Evolutionary conservation across 306 rosid species (phyloP).

Genomic region (Pueraria montana): DNA sequence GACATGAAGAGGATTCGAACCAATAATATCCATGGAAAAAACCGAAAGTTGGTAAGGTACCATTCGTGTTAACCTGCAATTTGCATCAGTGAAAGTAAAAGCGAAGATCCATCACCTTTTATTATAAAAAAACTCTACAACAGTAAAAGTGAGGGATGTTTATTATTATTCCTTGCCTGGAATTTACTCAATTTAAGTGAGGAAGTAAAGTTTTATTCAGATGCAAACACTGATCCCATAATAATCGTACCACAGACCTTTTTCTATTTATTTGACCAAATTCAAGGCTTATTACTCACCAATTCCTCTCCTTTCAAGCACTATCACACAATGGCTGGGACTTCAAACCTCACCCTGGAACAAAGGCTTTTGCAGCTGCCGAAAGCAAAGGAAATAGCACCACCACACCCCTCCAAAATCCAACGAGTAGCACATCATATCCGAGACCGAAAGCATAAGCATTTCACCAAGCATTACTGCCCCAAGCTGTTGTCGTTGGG

Average conservation of each 20-base stretch:
- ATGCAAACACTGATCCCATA: neutral
- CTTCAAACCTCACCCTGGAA: neutral
- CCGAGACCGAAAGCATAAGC: neutral
- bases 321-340: neutral
- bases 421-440: conserved; percentile 34
- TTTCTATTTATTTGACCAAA: neutral
- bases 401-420: neutral
- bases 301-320: too few relatives aligned
- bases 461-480: neutral
- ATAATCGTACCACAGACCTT: neutral
- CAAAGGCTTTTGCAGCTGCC: neutral
- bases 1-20: too few relatives aligned
- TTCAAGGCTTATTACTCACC: neutral
- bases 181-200: neutral
- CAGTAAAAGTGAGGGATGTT: neutral
- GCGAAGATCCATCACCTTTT: neutral
- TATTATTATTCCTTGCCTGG: conserved; percentile 11
- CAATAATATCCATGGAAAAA: too few relatives aligned
- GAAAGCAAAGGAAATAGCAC: neutral
- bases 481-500: conserved; percentile 37
- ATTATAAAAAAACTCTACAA: neutral
- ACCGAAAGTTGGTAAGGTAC: too few relatives aligned
- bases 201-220: neutral
- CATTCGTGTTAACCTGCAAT: too few relatives aligned
- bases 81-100: neutral